These are phyloP conservation scores for Cyberlindnera amylophila DNA, from an alignment of 805 yeast species.

Conservation along the genomic window DNA sequence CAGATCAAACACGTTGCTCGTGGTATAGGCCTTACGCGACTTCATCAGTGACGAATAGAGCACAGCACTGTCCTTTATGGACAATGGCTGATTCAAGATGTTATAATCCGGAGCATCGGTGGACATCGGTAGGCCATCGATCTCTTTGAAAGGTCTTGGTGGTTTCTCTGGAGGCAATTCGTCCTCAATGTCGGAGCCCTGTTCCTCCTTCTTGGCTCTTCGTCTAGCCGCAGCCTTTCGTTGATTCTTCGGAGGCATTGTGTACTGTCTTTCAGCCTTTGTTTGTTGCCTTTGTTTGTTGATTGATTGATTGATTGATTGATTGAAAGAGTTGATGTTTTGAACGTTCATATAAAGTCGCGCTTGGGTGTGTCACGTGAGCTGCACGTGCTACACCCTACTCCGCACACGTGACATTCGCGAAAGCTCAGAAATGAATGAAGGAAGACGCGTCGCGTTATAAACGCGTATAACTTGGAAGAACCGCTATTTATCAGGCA, in stretches of 20 bases:
- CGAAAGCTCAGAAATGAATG: no score
- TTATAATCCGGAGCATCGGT: slow-evolving; percentile 59
- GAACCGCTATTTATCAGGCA: no score
- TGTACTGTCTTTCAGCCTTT: no score
- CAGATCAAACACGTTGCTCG: slow-evolving; percentile 65
- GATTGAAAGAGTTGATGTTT: no score
- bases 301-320: no score
- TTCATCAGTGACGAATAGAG: slow-evolving; percentile 65
- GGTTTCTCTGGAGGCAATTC: slow-evolving; percentile 25
- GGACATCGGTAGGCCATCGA: slow-evolving; percentile 67
- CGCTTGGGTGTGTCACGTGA: no score
- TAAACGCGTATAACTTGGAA: no score
- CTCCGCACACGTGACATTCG: no score
- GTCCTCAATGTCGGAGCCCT: slow-evolving; percentile 27
- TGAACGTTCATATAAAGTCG: no score
- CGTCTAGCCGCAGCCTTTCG: slow-evolving; percentile 18
- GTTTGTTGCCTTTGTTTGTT: no score
- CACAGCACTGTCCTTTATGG: slow-evolving; percentile 70
- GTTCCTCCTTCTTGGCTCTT: slow-evolving; percentile 13
- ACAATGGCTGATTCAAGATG: slow-evolving; percentile 58
- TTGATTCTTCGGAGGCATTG: slow-evolving; percentile 23
- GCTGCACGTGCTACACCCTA: no score
- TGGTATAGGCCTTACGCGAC: slow-evolving; percentile 67
- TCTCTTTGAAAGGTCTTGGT: slow-evolving; percentile 58
- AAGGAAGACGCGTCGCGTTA: no score